Base-by-base conservation (phyloP, 1,284 basidiomycete genomes). In the Rhodofomes roseus region DNA sequence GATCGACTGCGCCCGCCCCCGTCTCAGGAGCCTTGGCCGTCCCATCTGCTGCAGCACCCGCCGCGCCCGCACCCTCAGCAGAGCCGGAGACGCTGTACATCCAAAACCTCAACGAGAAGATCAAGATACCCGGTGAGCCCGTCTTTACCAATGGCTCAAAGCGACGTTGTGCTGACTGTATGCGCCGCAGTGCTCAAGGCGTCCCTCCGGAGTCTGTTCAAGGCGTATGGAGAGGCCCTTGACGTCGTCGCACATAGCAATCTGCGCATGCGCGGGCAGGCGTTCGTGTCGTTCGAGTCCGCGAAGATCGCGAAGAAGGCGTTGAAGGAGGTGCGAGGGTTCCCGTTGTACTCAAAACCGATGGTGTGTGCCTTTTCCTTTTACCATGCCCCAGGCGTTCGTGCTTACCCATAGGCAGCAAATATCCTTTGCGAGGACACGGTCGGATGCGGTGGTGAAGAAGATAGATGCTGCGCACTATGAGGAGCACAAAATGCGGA, bases 31-130 rank as follows among this genome's bases (percentile, higher is more conserved):
- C 65, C 25, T 18, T 48, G 12, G 25, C 25, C 25, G 46, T 48
- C 46, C 25, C 25, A 12, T 60, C 61, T 5, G 59, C 73, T 44
- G 64, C 70, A 25, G 66, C 66, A 39, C 60, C 71, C 18, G 73
- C 65, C 37, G 68, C 66, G 6, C 64, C 73, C 34, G 60, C 61
- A 14, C 58, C 63, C 1, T 62, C 68, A 40, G 64, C 70, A 43
- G 75, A 77, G 36, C 69, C 64, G 31, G 93, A 96, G 75, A 98
- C 96, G n/a, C 80, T 99, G 43, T 99, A 98, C 73, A 89, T 98
- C 67, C 93, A 98, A 75, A 99, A 99, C 76, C 78, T 99, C 70
- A 98, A 99, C 74, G 96, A 99, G 79, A 95, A 93, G 77, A 93
- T 99, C 65, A 93, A 93, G 75, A 80, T 95, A 57, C 85, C 87